These are phyloP conservation scores for Osmozyma mogii DNA, from an alignment of 805 yeast genomes.

Conservation along the genomic window DNA sequence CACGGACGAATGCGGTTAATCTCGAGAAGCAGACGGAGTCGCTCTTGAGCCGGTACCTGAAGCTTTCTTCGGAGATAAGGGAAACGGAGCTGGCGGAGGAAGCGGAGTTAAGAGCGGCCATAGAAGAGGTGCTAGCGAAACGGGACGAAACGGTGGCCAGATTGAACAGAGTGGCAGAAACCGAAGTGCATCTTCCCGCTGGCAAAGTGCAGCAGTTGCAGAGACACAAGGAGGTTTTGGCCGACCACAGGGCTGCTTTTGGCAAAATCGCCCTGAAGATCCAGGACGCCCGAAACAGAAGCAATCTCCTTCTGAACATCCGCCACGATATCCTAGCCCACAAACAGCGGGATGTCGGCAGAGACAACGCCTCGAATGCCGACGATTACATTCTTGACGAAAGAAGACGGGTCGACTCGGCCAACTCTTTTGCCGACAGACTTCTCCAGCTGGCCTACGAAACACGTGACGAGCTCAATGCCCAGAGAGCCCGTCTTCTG, in stretches of 20 bases:
- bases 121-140: conserved; percentile 20
- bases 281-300: conserved; percentile 66
- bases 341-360: conserved; percentile 29
- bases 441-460: conserved; percentile 79
- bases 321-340: conserved; percentile 73
- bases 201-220: conserved; percentile 74
- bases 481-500: conserved; percentile 60
- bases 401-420: conserved; percentile 59
- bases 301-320: conserved; percentile 67
- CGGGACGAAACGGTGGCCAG: conserved; percentile 48
- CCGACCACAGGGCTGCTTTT: conserved; percentile 61
- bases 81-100: conserved; percentile 17
- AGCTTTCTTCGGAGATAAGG: conserved; percentile 17
- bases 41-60: conserved; percentile 35
- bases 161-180: conserved; percentile 47
- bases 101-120: conserved; percentile 16
- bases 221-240: conserved; percentile 70
- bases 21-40: conserved; percentile 67
- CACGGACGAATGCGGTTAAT: conserved; percentile 59
- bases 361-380: conserved; percentile 29
- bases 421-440: conserved; percentile 71
- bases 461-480: conserved; percentile 75
- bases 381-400: conserved; percentile 77
- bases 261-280: conserved; percentile 50
- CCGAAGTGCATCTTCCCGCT: conserved; percentile 46